These are phyloP conservation scores for Chondrus crispus DNA, from an alignment of 23 red algal genomes.

Conservation along the genomic window DNA sequence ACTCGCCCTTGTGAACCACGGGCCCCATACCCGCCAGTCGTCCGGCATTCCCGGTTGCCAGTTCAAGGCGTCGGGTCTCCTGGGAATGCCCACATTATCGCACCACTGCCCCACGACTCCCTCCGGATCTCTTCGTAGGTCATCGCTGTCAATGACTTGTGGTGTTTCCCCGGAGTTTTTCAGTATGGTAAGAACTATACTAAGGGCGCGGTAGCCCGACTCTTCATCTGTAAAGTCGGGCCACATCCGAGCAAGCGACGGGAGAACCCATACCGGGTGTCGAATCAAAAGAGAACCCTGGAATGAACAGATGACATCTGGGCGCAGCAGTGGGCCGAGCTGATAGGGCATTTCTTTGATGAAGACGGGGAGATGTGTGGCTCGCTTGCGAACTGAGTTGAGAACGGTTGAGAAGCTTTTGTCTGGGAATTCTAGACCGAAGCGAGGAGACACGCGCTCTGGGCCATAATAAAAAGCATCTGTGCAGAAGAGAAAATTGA, in stretches of 20 bases:
- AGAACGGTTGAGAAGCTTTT: background rate
- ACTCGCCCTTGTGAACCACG: background rate
- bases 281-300: slow-evolving; percentile 1
- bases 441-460: background rate
- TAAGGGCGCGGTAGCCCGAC: background rate
- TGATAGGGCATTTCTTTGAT: slow-evolving; percentile 3
- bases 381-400: background rate
- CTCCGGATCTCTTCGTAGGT: slow-evolving; percentile 2
- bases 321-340: background rate
- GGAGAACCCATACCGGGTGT: slow-evolving; percentile 2
- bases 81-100: background rate
- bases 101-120: background rate
- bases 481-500: background rate
- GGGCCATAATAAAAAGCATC: slow-evolving; percentile 12
- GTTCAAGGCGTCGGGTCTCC: background rate
- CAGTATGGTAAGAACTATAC: background rate
- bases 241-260: background rate
- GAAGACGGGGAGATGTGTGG: background rate
- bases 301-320: background rate
- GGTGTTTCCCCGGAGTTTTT: background rate
- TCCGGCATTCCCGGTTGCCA: slow-evolving; percentile 19
- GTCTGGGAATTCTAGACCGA: background rate
- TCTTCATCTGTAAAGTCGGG: background rate
- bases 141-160: background rate
- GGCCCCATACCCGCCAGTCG: background rate